Evolutionary conservation across 2,329 filamentous ascomycete genomes (phyloP).

Genomic region (Dichotomopilus funicola): DNA sequence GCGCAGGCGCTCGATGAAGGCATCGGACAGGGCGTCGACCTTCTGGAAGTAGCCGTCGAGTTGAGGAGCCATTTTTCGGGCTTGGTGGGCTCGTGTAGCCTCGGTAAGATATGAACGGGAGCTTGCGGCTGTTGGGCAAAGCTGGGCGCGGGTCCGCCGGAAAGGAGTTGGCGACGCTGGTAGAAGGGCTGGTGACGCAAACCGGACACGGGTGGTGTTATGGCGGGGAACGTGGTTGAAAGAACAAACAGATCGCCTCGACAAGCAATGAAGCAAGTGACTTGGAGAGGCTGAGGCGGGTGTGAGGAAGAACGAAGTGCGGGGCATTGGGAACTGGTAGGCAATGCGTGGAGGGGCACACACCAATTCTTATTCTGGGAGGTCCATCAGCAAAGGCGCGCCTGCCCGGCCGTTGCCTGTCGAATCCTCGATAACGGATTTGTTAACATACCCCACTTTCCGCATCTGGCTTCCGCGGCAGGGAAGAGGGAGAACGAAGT

Average conservation of each 20-base stretch:
- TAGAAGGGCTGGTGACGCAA: slow-evolving; percentile 9
- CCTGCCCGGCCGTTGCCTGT: too few species aligned
- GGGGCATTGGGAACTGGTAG: slow-evolving; percentile 34
- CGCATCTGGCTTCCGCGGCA: too few species aligned
- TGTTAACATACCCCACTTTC: too few species aligned
- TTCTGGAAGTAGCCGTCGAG: slow-evolving; percentile 90
- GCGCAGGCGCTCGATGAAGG: slow-evolving; percentile 84
- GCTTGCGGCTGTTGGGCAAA: slow-evolving; percentile 20
- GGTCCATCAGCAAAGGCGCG: not conserved
- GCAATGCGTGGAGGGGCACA: slow-evolving; percentile 5
- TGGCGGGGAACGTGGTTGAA: too few species aligned
- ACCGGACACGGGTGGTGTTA: slow-evolving; percentile 2
- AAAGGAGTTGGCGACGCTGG: not conserved
- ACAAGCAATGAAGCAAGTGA: slow-evolving; percentile 7
- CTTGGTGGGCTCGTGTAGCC: slow-evolving; percentile 51
- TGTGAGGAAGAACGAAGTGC: slow-evolving; percentile 34
- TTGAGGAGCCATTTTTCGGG: slow-evolving; percentile 78
- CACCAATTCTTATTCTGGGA: not conserved
- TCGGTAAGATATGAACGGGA: slow-evolving; percentile 43
- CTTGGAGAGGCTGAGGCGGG: slow-evolving; percentile 15
- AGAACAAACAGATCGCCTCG: not conserved
- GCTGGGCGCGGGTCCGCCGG: not conserved
- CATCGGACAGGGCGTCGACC: slow-evolving; percentile 70
- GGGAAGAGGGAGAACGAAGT: too few species aligned
- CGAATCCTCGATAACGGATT: too few species aligned